phyloP scores from a whole-genome alignment of 148 eudicot genomes.

The Dianthus caryophyllus region DNA sequence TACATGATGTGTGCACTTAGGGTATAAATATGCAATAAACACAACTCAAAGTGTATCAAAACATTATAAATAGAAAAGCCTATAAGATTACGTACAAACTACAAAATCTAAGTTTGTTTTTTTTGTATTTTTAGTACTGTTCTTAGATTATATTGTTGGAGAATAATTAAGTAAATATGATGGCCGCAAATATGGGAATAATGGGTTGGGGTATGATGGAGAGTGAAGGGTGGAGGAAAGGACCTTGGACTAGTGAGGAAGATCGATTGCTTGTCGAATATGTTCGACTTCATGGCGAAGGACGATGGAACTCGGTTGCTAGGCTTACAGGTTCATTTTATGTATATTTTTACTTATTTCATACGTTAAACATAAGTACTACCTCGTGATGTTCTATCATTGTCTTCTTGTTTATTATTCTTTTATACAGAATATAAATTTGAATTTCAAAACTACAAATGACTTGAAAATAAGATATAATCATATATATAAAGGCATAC shows the following conservation, averaged over 20 bases:
- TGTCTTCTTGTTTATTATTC: too few relatives aligned
- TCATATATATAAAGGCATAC: too few relatives aligned
- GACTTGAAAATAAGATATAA: too few relatives aligned
- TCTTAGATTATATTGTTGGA: background rate
- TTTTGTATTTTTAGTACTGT: background rate
- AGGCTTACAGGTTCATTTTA: slow-evolving; percentile 45
- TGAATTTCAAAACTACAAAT: too few relatives aligned
- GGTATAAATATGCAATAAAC: slow-evolving; percentile 52
- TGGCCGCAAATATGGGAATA: slow-evolving; percentile 44
- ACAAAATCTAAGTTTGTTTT: background rate
- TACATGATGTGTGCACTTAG: slow-evolving; percentile 14
- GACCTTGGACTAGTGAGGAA: slow-evolving; percentile 93
- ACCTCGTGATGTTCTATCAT: too few relatives aligned
- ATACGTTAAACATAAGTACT: too few relatives aligned
- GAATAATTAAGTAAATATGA: slow-evolving; percentile 9
- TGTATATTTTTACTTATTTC: background rate
- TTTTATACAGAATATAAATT: too few relatives aligned
- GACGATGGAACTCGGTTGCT: slow-evolving; percentile 86
- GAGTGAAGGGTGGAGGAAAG: slow-evolving; percentile 71
- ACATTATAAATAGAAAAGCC: background rate
- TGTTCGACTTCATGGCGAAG: slow-evolving; percentile 82
- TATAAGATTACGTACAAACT: slow-evolving; percentile 4
- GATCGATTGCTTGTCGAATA: slow-evolving; percentile 62
- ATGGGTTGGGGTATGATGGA: slow-evolving; percentile 56
- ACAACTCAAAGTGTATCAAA: slow-evolving; percentile 12